Conservation (phyloP, 2,329 filamentous ascomycete species). For the Exophiala sp. region DNA sequence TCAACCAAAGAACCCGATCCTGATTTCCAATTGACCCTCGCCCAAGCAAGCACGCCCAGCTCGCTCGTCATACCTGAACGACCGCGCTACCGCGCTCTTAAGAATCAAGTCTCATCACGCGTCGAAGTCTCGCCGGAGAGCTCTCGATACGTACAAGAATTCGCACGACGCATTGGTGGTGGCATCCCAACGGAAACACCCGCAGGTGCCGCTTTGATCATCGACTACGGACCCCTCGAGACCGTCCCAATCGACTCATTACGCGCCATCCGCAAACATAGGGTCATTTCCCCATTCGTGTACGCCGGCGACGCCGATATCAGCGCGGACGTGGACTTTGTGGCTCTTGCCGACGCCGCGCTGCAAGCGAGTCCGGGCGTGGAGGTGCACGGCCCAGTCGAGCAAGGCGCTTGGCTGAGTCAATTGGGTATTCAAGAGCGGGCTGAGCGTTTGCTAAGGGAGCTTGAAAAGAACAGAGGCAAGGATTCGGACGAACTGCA, state of each 20-base stretch:
- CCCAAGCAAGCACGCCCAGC: constrained; percentile 72
- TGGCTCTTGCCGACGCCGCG: constrained; percentile 77
- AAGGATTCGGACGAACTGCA: constrained; percentile 43
- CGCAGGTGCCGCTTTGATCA: constrained; percentile 84
- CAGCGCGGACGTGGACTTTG: constrained; percentile 90
- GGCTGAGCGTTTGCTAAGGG: constrained; percentile 62
- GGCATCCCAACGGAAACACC: constrained; percentile 47
- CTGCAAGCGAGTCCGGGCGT: constrained; percentile 71
- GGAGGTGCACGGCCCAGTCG: constrained; percentile 87
- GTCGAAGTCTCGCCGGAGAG: constrained; percentile 91
- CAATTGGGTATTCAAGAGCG: constrained; percentile 80
- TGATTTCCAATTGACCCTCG: constrained; percentile 84
- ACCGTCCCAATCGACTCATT: constrained; percentile 84
- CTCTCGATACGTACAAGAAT: constrained; percentile 72
- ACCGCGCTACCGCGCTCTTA: constrained; percentile 71
- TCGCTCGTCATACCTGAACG: constrained; percentile 79
- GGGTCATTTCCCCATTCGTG: constrained; percentile 72
- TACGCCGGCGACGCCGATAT: constrained; percentile 81
- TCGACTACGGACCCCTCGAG: constrained; percentile 83
- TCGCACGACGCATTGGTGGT: constrained; percentile 81
- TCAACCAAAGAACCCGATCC: constrained; percentile 52
- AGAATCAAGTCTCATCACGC: constrained; percentile 62
- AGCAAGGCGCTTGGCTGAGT: constrained; percentile 75
- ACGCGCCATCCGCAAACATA: constrained; percentile 78
- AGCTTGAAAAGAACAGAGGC: constrained; percentile 32